Evolutionary conservation across 202 grass and related monocot species (phyloP).

Genomic region (Zizania palustris): DNA sequence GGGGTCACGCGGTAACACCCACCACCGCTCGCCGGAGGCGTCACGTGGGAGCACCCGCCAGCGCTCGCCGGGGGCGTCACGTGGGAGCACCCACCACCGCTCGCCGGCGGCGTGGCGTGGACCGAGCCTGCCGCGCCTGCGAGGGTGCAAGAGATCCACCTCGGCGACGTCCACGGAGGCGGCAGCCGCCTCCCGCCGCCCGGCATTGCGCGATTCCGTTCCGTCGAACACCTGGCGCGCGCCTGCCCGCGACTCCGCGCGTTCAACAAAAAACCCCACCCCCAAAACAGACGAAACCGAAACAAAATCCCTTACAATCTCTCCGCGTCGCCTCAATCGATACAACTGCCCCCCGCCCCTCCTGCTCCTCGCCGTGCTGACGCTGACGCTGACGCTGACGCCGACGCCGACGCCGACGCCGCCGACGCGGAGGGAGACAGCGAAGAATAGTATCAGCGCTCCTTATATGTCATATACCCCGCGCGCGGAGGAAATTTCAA

Average conservation of each 20-base stretch:
- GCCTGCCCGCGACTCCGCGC: too few relatives aligned
- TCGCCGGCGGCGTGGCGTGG: slow-evolving; percentile 34
- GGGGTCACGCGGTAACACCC: too few relatives aligned
- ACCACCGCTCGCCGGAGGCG: too few relatives aligned
- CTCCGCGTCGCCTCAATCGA: neutral
- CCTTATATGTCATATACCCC: slow-evolving; percentile 19
- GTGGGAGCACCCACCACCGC: slow-evolving; percentile 31
- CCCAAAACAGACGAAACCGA: neutral
- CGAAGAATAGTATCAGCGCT: neutral
- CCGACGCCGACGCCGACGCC: too few relatives aligned
- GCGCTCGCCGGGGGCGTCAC: slow-evolving; percentile 33
- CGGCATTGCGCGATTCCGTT: slow-evolving; percentile 45
- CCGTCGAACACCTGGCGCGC: slow-evolving; percentile 45
- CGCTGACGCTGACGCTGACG: too few relatives aligned
- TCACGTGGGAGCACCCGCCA: neutral
- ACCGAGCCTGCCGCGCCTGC: neutral
- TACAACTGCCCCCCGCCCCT: neutral
- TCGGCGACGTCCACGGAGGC: slow-evolving; percentile 48
- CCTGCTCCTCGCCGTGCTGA: neutral
- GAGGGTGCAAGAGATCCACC: slow-evolving; percentile 30
- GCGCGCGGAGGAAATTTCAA: slow-evolving; percentile 19
- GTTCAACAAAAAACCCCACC: neutral
- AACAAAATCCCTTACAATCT: neutral
- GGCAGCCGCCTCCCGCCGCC: slow-evolving; percentile 52
- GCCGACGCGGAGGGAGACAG: neutral